These are phyloP conservation scores for Artemisia argyi DNA, from an alignment of 129 eudicot genomes.

Conservation along the genomic window DNA sequence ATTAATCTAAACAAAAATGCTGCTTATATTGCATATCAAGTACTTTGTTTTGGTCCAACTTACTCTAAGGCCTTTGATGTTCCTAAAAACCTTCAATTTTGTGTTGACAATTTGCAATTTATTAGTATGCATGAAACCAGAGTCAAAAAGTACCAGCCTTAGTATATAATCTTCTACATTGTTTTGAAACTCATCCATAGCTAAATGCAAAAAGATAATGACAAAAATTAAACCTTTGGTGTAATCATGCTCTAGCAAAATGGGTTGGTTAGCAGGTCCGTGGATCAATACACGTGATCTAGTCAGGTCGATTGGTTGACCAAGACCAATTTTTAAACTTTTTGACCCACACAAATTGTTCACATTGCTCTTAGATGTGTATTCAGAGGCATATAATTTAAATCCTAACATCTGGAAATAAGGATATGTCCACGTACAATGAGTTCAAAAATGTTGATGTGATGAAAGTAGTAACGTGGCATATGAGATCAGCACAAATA, in stretches of 20 bases:
- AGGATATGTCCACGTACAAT: conserved; percentile 10
- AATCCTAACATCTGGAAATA: conserved; percentile 83
- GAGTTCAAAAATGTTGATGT: conserved; percentile 12
- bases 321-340: too few species aligned
- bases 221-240: too few species aligned
- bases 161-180: neutral
- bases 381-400: conserved; percentile 63
- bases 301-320: too few species aligned
- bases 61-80: neutral
- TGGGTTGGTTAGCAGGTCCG: too few species aligned
- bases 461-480: neutral
- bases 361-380: conserved; percentile 35
- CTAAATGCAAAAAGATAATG: too few species aligned
- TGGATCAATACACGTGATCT: too few species aligned
- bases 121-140: neutral
- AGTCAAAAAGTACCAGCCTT: neutral
- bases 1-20: too few species aligned
- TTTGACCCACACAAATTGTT: conserved; percentile 17
- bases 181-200: neutral
- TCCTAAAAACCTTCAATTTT: neutral
- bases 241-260: too few species aligned
- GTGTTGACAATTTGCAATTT: neutral
- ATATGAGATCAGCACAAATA: conserved; percentile 17
- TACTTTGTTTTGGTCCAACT: too few species aligned
- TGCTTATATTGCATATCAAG: too few species aligned